phyloP scores from a whole-genome alignment of 768 basidiomycete species.

The Xerocomus spinulosus region DNA sequence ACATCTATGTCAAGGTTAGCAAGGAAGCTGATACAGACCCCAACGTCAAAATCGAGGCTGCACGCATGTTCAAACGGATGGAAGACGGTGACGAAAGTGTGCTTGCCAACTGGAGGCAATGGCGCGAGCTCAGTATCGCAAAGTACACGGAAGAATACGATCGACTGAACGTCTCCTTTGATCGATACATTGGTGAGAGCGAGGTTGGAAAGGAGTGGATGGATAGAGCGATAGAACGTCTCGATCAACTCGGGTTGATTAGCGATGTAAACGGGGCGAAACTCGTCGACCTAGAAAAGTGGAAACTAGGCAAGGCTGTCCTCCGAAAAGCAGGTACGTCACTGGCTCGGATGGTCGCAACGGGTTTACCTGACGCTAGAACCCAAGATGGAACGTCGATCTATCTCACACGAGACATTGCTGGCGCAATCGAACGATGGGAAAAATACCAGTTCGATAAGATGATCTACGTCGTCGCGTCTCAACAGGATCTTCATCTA shows the following conservation, averaged over 20 bases:
- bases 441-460: constrained; percentile 87
- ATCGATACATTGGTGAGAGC: constrained; percentile 90
- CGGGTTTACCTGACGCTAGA: neutral
- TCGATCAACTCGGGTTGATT: constrained; percentile 71
- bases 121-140: constrained; percentile 86
- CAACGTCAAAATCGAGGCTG: constrained; percentile 69
- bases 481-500: constrained; percentile 83
- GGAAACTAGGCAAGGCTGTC: constrained; percentile 89
- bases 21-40: constrained; percentile 73
- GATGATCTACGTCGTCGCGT: constrained; percentile 92
- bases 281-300: constrained; percentile 81
- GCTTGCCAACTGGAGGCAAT: constrained; percentile 84
- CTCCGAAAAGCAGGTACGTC: constrained; percentile 74
- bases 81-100: constrained; percentile 86
- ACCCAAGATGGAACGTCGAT: constrained; percentile 83
- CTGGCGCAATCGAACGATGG: constrained; percentile 87
- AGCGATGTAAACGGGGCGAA: constrained; percentile 78
- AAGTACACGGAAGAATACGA: constrained; percentile 89
- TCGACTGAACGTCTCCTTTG: constrained; percentile 84
- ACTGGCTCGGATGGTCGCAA: no score
- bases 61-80: constrained; percentile 90
- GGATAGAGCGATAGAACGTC: constrained; percentile 60
- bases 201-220: constrained; percentile 69
- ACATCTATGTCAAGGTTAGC: constrained; percentile 94
- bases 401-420: constrained; percentile 94